Base-by-base conservation (phyloP, 2,329 filamentous ascomycete species). In the Scopulariopsis brevicaulis region DNA sequence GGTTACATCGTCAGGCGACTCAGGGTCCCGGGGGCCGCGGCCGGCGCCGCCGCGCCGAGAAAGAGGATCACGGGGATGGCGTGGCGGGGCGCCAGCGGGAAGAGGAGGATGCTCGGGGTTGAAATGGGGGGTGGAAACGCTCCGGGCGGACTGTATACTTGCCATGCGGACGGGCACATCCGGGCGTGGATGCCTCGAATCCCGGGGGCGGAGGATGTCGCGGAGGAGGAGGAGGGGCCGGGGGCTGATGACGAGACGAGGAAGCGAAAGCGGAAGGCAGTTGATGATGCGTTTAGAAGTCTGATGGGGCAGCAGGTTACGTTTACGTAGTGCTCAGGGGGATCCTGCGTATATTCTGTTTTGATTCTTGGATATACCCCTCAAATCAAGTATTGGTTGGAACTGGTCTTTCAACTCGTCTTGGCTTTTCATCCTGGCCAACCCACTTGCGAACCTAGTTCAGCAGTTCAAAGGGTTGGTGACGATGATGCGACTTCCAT, bases 151-250 rank as follows among this genome's bases (percentile, higher is more conserved):
- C 66, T 96, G 59, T 95, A 90, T 71, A 94, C 90, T 57, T 87
- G 85, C 1, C 90, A 96, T 65, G 78, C 86, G 3, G 90, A 96
- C 67, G 93, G 93, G 0, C 86, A 86, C 56, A 93, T 97, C 59
- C 80, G 87, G 52, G 82, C 82, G 4, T 96, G 93, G 91, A 78
- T 79, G 63, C 87, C 89, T 2, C 74, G 75, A 40, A 71, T 82
- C 6, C 5, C 48, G 4, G 22, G 34, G 35, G 70, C 75, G 1
- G 81, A 79, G 4, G 74, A 72, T 37, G 71, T 81, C 62, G 68
- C 80, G 63, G 63, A 83, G 55, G 76, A 74, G 14, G 75, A 77
- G 43, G 73, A 75, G 14, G 74, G 76, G 3, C 70, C 73, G 18
- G 66, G 43, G 7, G 43, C n/a, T 20, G 43, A 48, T 18, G 74